phyloP scores from a whole-genome alignment of 2,329 filamentous ascomycete genomes.

The Diaporthe citrichinensis region DNA sequence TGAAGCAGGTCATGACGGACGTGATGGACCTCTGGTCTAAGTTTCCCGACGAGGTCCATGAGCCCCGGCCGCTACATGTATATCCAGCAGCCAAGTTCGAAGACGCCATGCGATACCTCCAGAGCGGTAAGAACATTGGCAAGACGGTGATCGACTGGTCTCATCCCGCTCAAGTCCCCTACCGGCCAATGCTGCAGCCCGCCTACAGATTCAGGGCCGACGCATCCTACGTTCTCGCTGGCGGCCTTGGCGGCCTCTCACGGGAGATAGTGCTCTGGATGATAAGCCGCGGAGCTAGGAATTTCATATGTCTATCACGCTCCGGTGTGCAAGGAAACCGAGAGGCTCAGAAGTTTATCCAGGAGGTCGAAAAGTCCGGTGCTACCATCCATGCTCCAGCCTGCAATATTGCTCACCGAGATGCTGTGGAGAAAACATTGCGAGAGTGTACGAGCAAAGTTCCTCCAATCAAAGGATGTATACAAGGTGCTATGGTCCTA shows the following conservation, averaged over 20 bases:
- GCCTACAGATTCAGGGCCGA: constrained; percentile 8
- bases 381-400: constrained; percentile 32
- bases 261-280: constrained; percentile 39
- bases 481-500: constrained; percentile 23
- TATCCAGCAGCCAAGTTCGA: constrained; percentile 4
- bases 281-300: constrained; percentile 37
- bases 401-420: constrained; percentile 41
- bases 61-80: not conserved
- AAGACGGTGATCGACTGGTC: constrained; percentile 11
- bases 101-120: constrained; percentile 20
- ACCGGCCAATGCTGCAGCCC: not conserved
- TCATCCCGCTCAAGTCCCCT: not conserved
- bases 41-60: not conserved
- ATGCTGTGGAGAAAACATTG: constrained; percentile 16
- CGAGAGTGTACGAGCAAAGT: not conserved
- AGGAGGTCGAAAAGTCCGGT: constrained; percentile 30
- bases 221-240: constrained; percentile 45
- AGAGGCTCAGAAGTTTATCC: constrained; percentile 19
- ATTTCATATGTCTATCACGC: constrained; percentile 40
- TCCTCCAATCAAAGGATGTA: constrained; percentile 18
- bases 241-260: constrained; percentile 48
- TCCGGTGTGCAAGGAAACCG: constrained; percentile 20
- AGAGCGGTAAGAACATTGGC: constrained; percentile 8
- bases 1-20: constrained; percentile 3
- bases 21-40: not conserved